Evolutionary conservation across 495 filamentous ascomycete genomes (phyloP).

Genomic region (Amphirosellinia nigrospora): DNA sequence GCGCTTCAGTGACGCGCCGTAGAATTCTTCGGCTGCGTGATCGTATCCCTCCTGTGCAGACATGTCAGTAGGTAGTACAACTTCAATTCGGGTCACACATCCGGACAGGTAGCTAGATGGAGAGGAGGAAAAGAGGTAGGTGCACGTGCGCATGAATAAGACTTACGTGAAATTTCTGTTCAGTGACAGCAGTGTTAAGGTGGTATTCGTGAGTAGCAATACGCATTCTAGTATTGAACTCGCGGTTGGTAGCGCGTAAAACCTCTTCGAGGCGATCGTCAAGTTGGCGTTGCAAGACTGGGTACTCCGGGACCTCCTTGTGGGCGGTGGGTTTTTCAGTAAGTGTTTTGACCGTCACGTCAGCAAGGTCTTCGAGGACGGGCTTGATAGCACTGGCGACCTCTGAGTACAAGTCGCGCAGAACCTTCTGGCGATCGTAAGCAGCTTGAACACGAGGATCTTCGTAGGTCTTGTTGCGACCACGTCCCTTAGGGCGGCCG

Average conservation of each 20-base stretch:
- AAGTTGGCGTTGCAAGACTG: slow-evolving; percentile 37
- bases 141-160: not conserved
- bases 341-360: slow-evolving; percentile 45
- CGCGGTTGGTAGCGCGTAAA: slow-evolving; percentile 29
- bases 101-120: not conserved
- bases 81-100: slow-evolving; percentile 19
- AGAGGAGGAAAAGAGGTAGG: not conserved
- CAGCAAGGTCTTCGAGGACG: slow-evolving; percentile 50
- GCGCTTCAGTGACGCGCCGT: slow-evolving; percentile 43
- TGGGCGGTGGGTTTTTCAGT: slow-evolving; percentile 38
- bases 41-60: slow-evolving; percentile 34
- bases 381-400: slow-evolving; percentile 50
- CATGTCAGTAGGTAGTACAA: slow-evolving; percentile 28
- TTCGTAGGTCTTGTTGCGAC: slow-evolving; percentile 51
- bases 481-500: slow-evolving; percentile 44
- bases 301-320: slow-evolving; percentile 43
- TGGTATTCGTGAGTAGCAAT: slow-evolving; percentile 32
- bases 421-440: slow-evolving; percentile 51
- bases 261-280: slow-evolving; percentile 34
- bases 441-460: slow-evolving; percentile 49
- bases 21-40: slow-evolving; percentile 44
- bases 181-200: slow-evolving; percentile 17
- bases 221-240: slow-evolving; percentile 21
- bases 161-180: slow-evolving; percentile 35
- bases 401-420: slow-evolving; percentile 46